These are phyloP conservation scores for Musa beccarii DNA, from an alignment of 176 grass and related monocot genomes.

Conservation along the genomic window DNA sequence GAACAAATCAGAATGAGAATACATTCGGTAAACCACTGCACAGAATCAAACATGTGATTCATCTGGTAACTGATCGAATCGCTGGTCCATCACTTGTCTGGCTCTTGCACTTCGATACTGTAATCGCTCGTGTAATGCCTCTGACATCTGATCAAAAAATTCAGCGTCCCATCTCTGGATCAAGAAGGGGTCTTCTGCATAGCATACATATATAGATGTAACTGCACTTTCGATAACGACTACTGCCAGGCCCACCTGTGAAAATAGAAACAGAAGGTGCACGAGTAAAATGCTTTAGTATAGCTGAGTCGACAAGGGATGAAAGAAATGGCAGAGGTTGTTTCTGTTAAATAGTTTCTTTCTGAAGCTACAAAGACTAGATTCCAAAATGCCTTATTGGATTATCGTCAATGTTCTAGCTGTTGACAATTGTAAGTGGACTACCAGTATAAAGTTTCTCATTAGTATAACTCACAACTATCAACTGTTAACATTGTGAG, in stretches of 20 bases:
- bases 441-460: no score
- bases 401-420: no score
- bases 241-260: conserved; percentile 71
- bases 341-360: no score
- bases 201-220: conserved; percentile 97
- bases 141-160: conserved; percentile 66
- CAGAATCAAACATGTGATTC: conserved; percentile 35
- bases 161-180: conserved; percentile 94
- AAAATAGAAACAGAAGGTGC: conserved; percentile 15
- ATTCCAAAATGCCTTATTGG: no score
- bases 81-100: conserved; percentile 50
- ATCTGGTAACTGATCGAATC: conserved; percentile 61
- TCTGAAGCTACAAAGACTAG: no score
- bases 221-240: conserved; percentile 95
- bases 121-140: conserved; percentile 67
- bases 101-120: conserved; percentile 79
- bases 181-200: conserved; percentile 69
- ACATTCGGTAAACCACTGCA: background rate
- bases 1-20: conserved; percentile 2
- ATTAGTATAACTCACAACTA: no score
- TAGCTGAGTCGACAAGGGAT: no score
- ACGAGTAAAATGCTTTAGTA: no score
- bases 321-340: no score
- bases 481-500: no score
- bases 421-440: no score